Base-by-base conservation (phyloP, 2,329 filamentous ascomycete species). In the Tolypocladium tropicale region DNA sequence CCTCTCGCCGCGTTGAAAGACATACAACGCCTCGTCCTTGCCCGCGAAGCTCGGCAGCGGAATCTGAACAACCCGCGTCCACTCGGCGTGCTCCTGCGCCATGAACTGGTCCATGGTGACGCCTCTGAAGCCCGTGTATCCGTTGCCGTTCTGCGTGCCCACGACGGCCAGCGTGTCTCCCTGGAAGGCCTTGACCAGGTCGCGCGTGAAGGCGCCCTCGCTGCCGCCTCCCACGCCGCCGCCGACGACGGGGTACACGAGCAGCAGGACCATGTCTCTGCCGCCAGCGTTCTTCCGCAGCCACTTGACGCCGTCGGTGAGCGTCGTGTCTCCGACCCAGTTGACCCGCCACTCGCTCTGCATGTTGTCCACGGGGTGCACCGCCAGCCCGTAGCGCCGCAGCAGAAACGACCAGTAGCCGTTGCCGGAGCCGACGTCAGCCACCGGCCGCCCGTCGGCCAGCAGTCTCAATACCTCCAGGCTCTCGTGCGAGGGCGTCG, bases 321-420 rank as follows among this genome's bases (percentile, higher is more conserved):
- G 72, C n/a, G 82, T 67, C 0, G 86, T 90, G 67, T 90, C 86
- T 14, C 69, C 67, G 11, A 90, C 76, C 87, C 87, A 91, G 61
- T 76, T 78, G 1, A 82, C 83, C 53, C 88, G 77, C 80, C 87
- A 91, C 62, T 80, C 78, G 61, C 80, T 85, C 64, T 85, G 78
- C 63, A 80, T 81, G 65, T 81, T 89, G 68, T 91, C 88, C 10
- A 90, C 78, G 1, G 87, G 76, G 23, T 76, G 70, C 1, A 84
- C 80, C 6, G 72, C 69, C 36, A 81, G 67, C 23, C 81, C 78
- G 62, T 83, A 78, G 28, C 75, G 69, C 2, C 87, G 79, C 14
- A 90, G 78, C 81, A 89, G 83, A 59, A 83, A 86, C 9, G 82
- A 80, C 87, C 87, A 91, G 72, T 90, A 91, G 12, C 86, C 88